Base-by-base conservation (phyloP, 2,329 filamentous ascomycete species). In the Epichloe hybrida region DNA sequence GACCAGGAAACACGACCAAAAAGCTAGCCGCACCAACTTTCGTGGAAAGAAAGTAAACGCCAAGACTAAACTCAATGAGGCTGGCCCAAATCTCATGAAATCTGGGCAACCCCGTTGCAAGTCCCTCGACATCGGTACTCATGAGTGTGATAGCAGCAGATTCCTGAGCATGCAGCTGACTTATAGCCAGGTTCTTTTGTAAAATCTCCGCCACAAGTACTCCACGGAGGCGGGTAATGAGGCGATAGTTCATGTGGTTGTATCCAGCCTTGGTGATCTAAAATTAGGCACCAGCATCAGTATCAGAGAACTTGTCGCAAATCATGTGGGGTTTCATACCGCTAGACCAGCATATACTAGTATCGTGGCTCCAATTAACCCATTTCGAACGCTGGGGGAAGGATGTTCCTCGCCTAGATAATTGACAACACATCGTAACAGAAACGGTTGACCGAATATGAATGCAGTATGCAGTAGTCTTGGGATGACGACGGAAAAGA, bases 1-100 rank as follows among this genome's bases (percentile, higher is more conserved):
- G 86, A 53, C 83, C 81, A 2, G 86, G 86, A 51, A 89, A 89
- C 83, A 76, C 77, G 12, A 53, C 46, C 12, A 56, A 45, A 15
- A 56, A 52, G 12, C 43, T 50, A 17, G 54, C 50, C 1, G 17
- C 34, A 6, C 52, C 52, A 20, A 54, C 49, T 15, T 44, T 17
- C 2, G 42, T 49, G 4, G 46, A 38, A n/a, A 57, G 34, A 11
- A 57, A 34, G 38, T 54, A 57, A 4, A 52, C 50, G n/a, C 50
- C 56, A 5, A 55, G 34, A 6, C 21, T 48, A 37, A 56, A 37
- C 40, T 57, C 53, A 41, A 69, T 54, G 0, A 62, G 21, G 37
- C 59, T 58, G 1, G 66, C 63, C 66, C 67, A 69, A 4, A 63
- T 53, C 21, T 67, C 64, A 52, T 66, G 59, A 9, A 68, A 46